Base-by-base conservation (phyloP, 805 yeast species). In the Grigorovia humatica region DNA sequence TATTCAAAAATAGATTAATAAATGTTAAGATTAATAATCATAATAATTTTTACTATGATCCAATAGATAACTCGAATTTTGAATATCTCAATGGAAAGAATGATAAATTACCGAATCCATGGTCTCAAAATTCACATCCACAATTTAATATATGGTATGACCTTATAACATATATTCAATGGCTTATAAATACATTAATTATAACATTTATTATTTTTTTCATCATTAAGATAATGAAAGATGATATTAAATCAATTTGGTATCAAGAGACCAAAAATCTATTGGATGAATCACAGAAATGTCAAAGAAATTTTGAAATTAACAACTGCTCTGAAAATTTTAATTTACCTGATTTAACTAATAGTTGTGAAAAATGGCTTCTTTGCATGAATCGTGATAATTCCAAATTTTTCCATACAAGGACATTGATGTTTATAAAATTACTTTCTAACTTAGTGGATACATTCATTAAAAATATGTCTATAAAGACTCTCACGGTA, bases 381-480 rank as follows among this genome's bases (percentile, higher is more conserved):
- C 73, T 73, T 46, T 84, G 91, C 61, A 82, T 83, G 85, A 72
- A 72, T 48, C 77, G 79, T 57, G 79, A 81, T 51, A 69, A 58
- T 63, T 73, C 59, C 55, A 64, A 51, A 8, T 54, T 62, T 9
- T 65, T 67, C 38, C 70, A 74, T 1, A 80, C 82, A 3, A 75
- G 80, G 57, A 74, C 87, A 1, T 72, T 75, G 45, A 70, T 83
- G 12, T 76, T 81, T 53, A 86, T 87, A 1, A 80, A 78, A 51
- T 76, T 83, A 0, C 57, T 85, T 2, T 90, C 89, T 0, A 67
- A 78, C 48, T 69, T 84, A 15, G 57, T 83, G 11, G 82, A 83
- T 58, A 77, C 83, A 0, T 70, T 85, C 51, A 71, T 84, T 18
- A 87, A 84, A 56, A 89, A 88, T 0, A 73, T 85, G 45, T 82